Percentiles rank a stretch among this genome's conserved stretches.
phyloP scores from a whole-genome alignment of 495 filamentous ascomycete genomes.

The Trichoderma parareesei region DNA sequence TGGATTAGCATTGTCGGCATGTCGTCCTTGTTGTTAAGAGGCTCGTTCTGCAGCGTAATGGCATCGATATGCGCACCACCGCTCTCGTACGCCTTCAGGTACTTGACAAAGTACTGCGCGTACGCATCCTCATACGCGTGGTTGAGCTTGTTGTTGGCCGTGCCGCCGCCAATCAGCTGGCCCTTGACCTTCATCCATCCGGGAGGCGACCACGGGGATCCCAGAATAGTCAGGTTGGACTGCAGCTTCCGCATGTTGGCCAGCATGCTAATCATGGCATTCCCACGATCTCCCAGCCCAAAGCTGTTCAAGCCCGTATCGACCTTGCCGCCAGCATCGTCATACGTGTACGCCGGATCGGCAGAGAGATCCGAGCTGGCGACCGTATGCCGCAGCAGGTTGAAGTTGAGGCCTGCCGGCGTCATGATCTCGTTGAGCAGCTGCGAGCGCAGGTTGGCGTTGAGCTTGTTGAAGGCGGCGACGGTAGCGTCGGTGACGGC shows the following conservation, averaged over 20 bases:
- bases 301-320: slow-evolving; percentile 37
- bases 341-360: slow-evolving; percentile 44
- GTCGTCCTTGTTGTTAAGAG: slow-evolving; percentile 43
- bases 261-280: slow-evolving; percentile 42
- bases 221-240: slow-evolving; percentile 33
- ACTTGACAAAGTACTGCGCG: slow-evolving; percentile 49
- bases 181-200: slow-evolving; percentile 53
- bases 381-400: slow-evolving; percentile 47
- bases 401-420: slow-evolving; percentile 37
- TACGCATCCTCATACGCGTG: slow-evolving; percentile 38
- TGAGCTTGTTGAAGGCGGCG: slow-evolving; percentile 39
- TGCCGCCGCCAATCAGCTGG: slow-evolving; percentile 25
- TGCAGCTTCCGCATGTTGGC: slow-evolving; percentile 32
- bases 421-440: slow-evolving; percentile 43
- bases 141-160: slow-evolving; percentile 39
- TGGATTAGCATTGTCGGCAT: slow-evolving; percentile 48
- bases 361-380: slow-evolving; percentile 44
- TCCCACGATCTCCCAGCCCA: slow-evolving; percentile 40
- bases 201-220: slow-evolving; percentile 46
- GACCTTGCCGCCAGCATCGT: slow-evolving; percentile 33
- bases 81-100: slow-evolving; percentile 41
- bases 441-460: slow-evolving; percentile 27
- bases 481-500: slow-evolving; percentile 50
- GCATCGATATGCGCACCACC: slow-evolving; percentile 42
- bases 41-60: slow-evolving; percentile 53